Evolutionary conservation across 225 moss, liverwort and hornwort genomes (phyloP), one percentile per base, ranked within the genome.

Genomic region (Straminergon stramineum): DNA sequence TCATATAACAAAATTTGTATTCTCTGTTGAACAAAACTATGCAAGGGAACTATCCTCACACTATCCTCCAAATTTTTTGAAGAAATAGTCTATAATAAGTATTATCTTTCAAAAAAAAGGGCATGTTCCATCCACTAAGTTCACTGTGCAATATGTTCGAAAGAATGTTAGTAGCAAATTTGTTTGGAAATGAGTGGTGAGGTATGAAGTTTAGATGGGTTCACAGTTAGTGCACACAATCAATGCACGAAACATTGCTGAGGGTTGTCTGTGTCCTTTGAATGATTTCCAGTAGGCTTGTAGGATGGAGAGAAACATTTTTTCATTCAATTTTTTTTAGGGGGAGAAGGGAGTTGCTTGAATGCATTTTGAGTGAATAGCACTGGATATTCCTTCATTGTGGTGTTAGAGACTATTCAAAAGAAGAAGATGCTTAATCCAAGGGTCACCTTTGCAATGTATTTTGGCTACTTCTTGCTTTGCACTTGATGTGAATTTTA

Each of bases 381-480:
- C 9, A 15, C 15, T 43, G 8, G 19, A 43, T 73, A 43, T 43
- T 26, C 2, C 9, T 0, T 27, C 43, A 73, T 41, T 73, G 24
- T 73, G 9, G 1, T 70, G 14, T 70, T 39, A 13, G 18, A 24
- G 39, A 24, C 1, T 26, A 43, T 73, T 70, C 24, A 23, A 39
- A 71, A 43, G 5, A 41, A 39, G 11, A 71, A 41, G 41, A 71
- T 41, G 26, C 7, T 19, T 10, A 34, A 34, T 64, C 4, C 68
- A 68, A 21, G 6, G 5, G 4, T 11, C 20, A n/a, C 7, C 23
- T 5, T 69, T 13, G 7, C 0, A n/a, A 0, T 12, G 6, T 39
- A 69, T 6, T n/a, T n/a, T 21, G 6, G 2, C 37, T 11, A 68
- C 24, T 26, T 15, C 4, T 31, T 31, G 31, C 12, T 22, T n/a